Conservation (phyloP, 2,329 filamentous ascomycete species). For the Coniochaeta sp. region DNA sequence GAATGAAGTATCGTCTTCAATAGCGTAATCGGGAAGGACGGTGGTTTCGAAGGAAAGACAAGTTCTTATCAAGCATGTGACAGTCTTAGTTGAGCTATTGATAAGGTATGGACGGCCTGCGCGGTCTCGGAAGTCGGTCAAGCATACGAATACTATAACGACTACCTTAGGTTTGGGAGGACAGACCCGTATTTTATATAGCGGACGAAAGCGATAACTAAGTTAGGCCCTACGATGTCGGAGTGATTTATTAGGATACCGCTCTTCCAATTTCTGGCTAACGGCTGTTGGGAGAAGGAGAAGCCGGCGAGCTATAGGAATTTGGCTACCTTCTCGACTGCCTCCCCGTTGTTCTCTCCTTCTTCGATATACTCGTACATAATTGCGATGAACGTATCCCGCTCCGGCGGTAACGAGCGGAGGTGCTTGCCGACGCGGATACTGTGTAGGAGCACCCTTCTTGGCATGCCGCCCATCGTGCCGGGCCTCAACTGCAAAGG, state of each 20-base stretch:
- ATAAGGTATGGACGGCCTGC: too few relatives aligned
- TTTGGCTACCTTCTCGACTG: neutral
- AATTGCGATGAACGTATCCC: neutral
- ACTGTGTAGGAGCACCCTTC: neutral
- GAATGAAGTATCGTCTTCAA: too few relatives aligned
- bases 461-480: conserved; percentile 8
- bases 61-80: too few relatives aligned
- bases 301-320: neutral
- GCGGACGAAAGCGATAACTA: too few relatives aligned
- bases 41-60: too few relatives aligned
- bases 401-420: neutral
- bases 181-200: too few relatives aligned
- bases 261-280: neutral
- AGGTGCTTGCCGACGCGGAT: neutral
- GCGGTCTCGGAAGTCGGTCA: too few relatives aligned
- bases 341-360: neutral
- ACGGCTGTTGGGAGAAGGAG: neutral
- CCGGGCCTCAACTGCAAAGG: conserved; percentile 19
- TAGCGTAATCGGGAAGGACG: too few relatives aligned
- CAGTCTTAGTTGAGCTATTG: too few relatives aligned
- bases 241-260: neutral
- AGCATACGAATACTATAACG: too few relatives aligned
- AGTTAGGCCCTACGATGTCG: neutral
- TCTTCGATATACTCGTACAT: neutral
- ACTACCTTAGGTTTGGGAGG: too few relatives aligned